These are phyloP conservation scores for Ceriops decandra DNA, from an alignment of 345 rosid species.

Conservation along the genomic window DNA sequence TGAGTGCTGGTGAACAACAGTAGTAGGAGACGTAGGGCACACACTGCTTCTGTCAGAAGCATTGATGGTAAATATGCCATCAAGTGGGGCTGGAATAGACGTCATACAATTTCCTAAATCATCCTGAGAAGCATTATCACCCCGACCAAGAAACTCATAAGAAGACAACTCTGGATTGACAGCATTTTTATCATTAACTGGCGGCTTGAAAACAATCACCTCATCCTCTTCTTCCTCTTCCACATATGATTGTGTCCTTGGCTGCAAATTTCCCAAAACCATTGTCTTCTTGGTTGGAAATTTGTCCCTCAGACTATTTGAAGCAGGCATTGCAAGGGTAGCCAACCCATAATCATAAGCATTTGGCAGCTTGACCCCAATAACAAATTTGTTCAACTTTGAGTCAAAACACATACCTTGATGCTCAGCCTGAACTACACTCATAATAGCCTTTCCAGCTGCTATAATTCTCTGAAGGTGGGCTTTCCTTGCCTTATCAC, in stretches of 20 bases:
- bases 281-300: constrained; percentile 29
- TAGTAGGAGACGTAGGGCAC: constrained; percentile 42
- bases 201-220: constrained; percentile 91
- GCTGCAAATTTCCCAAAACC: constrained; percentile 27
- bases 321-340: constrained; percentile 23
- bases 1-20: constrained; percentile 35
- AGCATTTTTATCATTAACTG: constrained; percentile 49
- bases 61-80: constrained; percentile 18
- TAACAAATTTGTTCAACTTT: constrained; percentile 56
- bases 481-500: constrained; percentile 56
- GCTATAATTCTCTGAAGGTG: constrained; percentile 74
- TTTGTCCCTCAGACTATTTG: constrained; percentile 32
- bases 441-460: constrained; percentile 74
- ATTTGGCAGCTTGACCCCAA: constrained; percentile 51
- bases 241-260: constrained; percentile 34
- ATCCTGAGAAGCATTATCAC: constrained; percentile 32
- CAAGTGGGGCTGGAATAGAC: constrained; percentile 39
- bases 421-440: constrained; percentile 52
- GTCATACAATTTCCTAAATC: constrained; percentile 36
- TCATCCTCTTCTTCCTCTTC: constrained; percentile 87
- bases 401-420: constrained; percentile 60
- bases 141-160: constrained; percentile 42
- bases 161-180: constrained; percentile 34
- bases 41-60: constrained; percentile 21
- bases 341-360: constrained; percentile 34